Percentiles rank a stretch among this genome's conserved stretches.
Conservation (phyloP, 2,329 filamentous ascomycete species). For the Neofusicoccum laricinum region DNA sequence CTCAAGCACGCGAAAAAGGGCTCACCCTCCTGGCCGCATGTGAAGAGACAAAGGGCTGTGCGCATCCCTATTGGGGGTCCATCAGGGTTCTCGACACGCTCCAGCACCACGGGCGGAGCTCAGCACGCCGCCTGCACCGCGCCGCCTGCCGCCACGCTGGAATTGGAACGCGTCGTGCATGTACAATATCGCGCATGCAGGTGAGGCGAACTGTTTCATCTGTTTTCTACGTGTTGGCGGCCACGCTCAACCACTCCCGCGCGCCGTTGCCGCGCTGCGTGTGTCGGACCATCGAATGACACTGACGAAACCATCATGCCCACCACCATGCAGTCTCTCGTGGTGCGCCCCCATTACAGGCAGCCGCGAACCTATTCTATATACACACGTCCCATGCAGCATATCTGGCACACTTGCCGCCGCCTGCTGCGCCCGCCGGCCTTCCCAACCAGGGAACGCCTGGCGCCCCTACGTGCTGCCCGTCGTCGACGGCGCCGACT, state of each 20-base stretch:
- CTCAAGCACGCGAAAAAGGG: background rate
- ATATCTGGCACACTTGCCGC: background rate
- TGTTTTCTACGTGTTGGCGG: background rate
- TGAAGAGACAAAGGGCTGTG: slow-evolving; percentile 14
- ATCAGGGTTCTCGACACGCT: background rate
- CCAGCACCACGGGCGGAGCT: background rate
- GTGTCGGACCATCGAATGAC: slow-evolving; percentile 13
- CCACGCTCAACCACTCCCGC: background rate
- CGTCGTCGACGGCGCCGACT: slow-evolving; percentile 28
- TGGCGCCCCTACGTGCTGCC: slow-evolving; percentile 20
- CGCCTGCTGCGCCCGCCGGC: background rate
- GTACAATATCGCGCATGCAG: slow-evolving; percentile 9
- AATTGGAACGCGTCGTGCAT: background rate
- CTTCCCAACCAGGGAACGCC: background rate
- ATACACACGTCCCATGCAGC: background rate
- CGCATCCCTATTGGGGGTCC: slow-evolving; percentile 5
- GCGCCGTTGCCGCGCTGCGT: background rate
- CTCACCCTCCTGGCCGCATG: slow-evolving; percentile 2
- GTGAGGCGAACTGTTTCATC: slow-evolving; percentile 7
- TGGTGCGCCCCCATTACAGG: background rate
- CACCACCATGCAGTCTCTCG: slow-evolving; percentile 11
- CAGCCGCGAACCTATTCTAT: background rate
- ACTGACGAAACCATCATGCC: slow-evolving; percentile 6
- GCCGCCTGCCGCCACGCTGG: background rate
- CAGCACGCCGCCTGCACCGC: background rate